Base-by-base conservation (phyloP, 768 basidiomycete genomes). In the Crassisporium funariophilum region DNA sequence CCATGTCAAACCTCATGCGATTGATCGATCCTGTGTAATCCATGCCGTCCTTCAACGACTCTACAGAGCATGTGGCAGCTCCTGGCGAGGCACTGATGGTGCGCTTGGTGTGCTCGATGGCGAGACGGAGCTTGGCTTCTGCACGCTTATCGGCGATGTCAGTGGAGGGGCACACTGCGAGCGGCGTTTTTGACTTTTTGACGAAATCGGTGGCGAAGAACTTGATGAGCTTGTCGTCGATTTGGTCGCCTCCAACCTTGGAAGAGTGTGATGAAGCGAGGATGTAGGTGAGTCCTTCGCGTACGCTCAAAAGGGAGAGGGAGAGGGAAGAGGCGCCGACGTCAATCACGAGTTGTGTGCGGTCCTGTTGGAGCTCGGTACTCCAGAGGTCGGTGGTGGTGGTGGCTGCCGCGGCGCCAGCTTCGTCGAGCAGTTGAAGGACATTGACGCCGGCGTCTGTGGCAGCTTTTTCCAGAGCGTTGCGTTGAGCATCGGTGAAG, bases 151-250 rank as follows among this genome's bases (percentile, higher is more conserved):
- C 88, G 1, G 45, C 50, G 20, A 51, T 45, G 16, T 50, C 20
- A 24, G 53, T 72, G 4, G 85, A 70, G 1, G 86, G 84, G 44
- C 74, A 80, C 12, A 92, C 76, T 7, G 77, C 69, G 34, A 97
- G 74, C 0, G 84, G 71, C 17, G 79, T 79, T 66, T 91, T 92
- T 13, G 88, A 94, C 74, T 97, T 99, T 72, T 98, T 98, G 40
- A 89, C 90, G 67, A 99, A 99, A 54, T 99, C 95, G 62, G 92
- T 84, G 43, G 89, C 84, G 66, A 99, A 97, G 74, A 89, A 90
- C 50, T 87, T 86, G 71, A 97, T 83, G 33, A 98, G 77, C 60
- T 84, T 81, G 49, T 82, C 80, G 68, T 93, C 91, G 58, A 95
- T 82, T 49, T 79, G 76, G 54, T 88, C 79, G 0, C 86, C 89